A percentile compares a stretch with the other conserved stretches of the same genome.
These are phyloP conservation scores for Persicaria tinctoria DNA, from an alignment of 148 eudicot genomes.

Conservation along the genomic window DNA sequence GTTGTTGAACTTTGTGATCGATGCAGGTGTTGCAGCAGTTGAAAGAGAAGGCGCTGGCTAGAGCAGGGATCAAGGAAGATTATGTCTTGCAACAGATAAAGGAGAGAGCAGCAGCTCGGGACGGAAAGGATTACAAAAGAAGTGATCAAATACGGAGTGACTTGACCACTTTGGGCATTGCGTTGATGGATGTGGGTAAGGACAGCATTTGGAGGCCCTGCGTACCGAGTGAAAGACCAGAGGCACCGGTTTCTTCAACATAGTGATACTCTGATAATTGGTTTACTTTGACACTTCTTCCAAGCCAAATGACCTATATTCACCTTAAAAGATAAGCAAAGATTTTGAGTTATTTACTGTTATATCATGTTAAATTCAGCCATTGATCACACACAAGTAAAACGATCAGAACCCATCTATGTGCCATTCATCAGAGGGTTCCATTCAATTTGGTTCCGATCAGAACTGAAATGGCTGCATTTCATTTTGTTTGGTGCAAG, in stretches of 20 bases:
- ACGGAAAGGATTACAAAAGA: constrained; percentile 54
- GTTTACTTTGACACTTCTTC: background rate
- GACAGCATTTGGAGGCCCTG: constrained; percentile 70
- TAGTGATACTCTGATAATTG: background rate
- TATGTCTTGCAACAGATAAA: constrained; percentile 38
- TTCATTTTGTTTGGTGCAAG: background rate
- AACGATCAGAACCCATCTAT: background rate
- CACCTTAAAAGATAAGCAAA: background rate
- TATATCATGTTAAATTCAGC: background rate
- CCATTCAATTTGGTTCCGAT: background rate
- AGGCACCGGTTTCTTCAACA: constrained; percentile 10
- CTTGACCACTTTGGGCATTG: constrained; percentile 58
- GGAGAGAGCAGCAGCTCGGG: constrained; percentile 57
- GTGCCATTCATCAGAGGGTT: background rate
- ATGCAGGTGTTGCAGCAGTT: constrained; percentile 61
- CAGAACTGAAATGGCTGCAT: background rate
- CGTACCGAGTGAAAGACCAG: constrained; percentile 29
- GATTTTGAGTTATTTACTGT: background rate
- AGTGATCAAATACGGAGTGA: constrained; percentile 60
- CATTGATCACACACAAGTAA: background rate
- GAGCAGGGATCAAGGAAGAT: constrained; percentile 65
- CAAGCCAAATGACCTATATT: background rate
- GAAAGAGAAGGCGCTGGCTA: constrained; percentile 67
- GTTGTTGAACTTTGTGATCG: background rate
- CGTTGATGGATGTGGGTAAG: constrained; percentile 64